Evolutionary conservation across 257 asterid genomes (phyloP), one percentile per base, ranked within the genome.

Genomic region (Petunia secreta): DNA sequence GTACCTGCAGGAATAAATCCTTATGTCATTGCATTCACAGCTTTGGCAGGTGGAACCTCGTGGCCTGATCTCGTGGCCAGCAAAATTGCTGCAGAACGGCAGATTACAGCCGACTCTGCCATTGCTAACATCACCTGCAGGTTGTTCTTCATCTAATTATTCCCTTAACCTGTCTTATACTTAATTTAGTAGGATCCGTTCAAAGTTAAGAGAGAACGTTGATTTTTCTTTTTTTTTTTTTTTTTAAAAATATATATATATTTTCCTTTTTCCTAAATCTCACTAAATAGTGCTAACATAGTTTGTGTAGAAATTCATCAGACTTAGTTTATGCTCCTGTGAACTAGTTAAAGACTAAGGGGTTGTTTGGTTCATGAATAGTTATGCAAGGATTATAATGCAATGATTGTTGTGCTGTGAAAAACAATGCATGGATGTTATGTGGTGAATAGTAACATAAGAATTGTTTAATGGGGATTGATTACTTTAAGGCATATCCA

Each of bases 41-140:
- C 98, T 66, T 86, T 95, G 83, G 98, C 98, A 1, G 92, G 90
- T 68, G 99, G 98, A 76, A 95, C 98, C 63, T 95, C 98, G 4
- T 95, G 98, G 98, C 99, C 98, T 1, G 99, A 95, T 90, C 84
- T 95, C 84, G 98, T 95, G 37, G 98, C 98, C 1, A 95, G 99
- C 91, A 95, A 93, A 89, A 95, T 95, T 85, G 99, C 99, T 63
- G 98, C 97, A 38, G 99, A 95, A 81, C 83, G 98, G 63, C 99
- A 95, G 88, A 77, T 93, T 7, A 92, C 99, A 65, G 98, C 97
- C 0, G 99, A 95, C 84, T 95, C 99, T 54, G 99, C 98, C 84
- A 91, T 95, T 64, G 99, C 99, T 62, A 95, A 95, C 86, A 93
- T 93, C 84, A 93, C 97, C 84, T 95, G 98, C 97, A 93, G 98